These are phyloP conservation scores for Geotrichum bryndzae DNA, from an alignment of 1,139 yeast genomes.

Conservation along the genomic window DNA sequence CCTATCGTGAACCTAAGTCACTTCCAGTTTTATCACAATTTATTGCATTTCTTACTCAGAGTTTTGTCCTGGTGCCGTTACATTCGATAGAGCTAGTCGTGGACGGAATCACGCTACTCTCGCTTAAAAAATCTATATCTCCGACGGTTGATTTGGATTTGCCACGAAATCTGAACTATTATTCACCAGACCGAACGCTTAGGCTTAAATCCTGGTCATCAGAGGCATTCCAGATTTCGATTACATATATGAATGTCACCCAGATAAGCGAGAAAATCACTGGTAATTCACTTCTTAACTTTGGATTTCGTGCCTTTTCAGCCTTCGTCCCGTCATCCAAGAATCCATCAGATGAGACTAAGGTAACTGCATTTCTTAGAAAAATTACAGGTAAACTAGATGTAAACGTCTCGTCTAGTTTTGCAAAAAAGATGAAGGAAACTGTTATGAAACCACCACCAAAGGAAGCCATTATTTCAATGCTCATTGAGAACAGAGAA, in stretches of 20 bases:
- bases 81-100: conserved; percentile 30
- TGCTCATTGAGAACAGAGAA: conserved; percentile 30
- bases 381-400: conserved; percentile 32
- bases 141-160: conserved; percentile 24
- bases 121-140: conserved; percentile 29
- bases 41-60: conserved; percentile 38
- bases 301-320: conserved; percentile 34
- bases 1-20: conserved; percentile 31
- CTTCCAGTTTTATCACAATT: conserved; percentile 35
- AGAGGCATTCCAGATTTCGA: conserved; percentile 32
- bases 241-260: conserved; percentile 36
- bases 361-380: conserved; percentile 31
- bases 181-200: conserved; percentile 30
- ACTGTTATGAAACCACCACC: conserved; percentile 43
- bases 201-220: conserved; percentile 26
- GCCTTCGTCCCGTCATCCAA: conserved; percentile 32
- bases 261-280: conserved; percentile 30
- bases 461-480: conserved; percentile 33
- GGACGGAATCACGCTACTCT: conserved; percentile 30
- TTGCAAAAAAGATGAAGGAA: conserved; percentile 35
- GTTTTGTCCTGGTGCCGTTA: conserved; percentile 36
- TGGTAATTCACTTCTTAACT: conserved; percentile 27
- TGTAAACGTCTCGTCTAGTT: conserved; percentile 32
- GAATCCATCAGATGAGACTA: conserved; percentile 32
- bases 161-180: conserved; percentile 27